Base-by-base conservation (phyloP, 371 early-diverging fungal genomes). In the Mucor racemosus region DNA sequence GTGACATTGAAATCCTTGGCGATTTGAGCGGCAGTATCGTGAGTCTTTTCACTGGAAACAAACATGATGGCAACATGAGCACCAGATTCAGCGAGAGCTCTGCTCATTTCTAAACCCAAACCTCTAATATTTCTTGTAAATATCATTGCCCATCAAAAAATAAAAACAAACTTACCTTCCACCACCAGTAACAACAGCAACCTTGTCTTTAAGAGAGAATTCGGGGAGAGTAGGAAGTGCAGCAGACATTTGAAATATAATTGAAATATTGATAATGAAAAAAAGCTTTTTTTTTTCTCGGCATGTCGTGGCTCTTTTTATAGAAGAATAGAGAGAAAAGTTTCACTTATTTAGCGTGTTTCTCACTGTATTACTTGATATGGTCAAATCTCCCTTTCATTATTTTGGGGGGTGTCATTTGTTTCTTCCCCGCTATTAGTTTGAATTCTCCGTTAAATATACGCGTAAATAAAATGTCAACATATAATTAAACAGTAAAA, bases 21-120 rank as follows among this genome's bases (percentile, higher is more conserved):
- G 40, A 82, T 76, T 31, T 73, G 65, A 6, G 74, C 76, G 42
- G 83, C 83, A 19, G 68, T 69, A 10, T 75, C 75, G 5, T 76
- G 73, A 0, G 83, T 77, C 42, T 71, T 69, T 3, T 79, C 80
- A 53, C 68, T 78, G 4, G 80, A 80, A 26, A 82, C 80, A 44
- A 80, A 82, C 76, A 78, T 82, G 34, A 82, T 60, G 7, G 83
- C 83, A 44, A 82, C 83, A 33, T 78, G 65, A 13, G 83, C 83
- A 41, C 83, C 83, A 31, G 80, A 77, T 53, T 76, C 75, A 31
- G 83, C 83, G 33, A 82, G 73, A 35, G 76, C 83, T 54, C 73
- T 78, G 59, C 76, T 72, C 72, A 82, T 74, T 62, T 79, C 78
- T 46, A 80, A 67, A 15, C 83, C 83, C 41, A 82, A 67, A 33